phyloP scores from a whole-genome alignment of 805 yeast genomes.

The Kluyveromyces lactis region DNA sequence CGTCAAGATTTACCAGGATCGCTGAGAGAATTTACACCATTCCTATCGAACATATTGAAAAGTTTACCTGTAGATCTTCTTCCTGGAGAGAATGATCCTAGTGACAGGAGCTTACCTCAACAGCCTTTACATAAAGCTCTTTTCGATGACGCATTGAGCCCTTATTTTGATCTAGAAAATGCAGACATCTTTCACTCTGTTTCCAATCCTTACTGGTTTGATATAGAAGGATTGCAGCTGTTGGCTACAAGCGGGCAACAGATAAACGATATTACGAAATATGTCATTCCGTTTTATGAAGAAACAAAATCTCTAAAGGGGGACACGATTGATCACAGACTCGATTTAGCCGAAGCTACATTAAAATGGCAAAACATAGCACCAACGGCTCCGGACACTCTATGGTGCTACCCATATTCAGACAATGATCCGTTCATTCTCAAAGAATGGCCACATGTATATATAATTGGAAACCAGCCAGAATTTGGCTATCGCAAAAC shows the following conservation, averaged over 20 bases:
- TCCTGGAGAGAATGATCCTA: conserved; percentile 85
- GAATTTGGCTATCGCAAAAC: conserved; percentile 41
- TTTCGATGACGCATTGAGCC: conserved; percentile 38
- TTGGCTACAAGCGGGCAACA: conserved; percentile 84
- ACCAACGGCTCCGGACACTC: conserved; percentile 95
- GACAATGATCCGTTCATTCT: conserved; percentile 74
- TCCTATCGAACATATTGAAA: conserved; percentile 46
- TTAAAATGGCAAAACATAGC: conserved; percentile 78
- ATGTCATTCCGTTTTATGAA: conserved; percentile 39
- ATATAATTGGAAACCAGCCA: conserved; percentile 79
- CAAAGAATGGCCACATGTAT: conserved; percentile 77
- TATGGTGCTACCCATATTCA: conserved; percentile 79
- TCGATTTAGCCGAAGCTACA: conserved; percentile 56
- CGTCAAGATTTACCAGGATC: conserved; percentile 45
- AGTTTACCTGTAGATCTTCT: conserved; percentile 65
- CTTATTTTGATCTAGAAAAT: conserved; percentile 32
- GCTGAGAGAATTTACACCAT: conserved; percentile 47
- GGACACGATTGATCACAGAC: conserved; percentile 28
- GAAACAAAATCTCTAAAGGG: conserved; percentile 21
- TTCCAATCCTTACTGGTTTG: conserved; percentile 73
- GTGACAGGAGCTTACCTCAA: conserved; percentile 80
- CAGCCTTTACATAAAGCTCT: conserved; percentile 79
- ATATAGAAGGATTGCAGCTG: conserved; percentile 45
- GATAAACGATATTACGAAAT: conserved; percentile 66
- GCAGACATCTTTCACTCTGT: conserved; percentile 33